These are phyloP conservation scores for Fusarium sp. DNA, from an alignment of 2,329 filamentous ascomycete genomes.

Conservation along the genomic window DNA sequence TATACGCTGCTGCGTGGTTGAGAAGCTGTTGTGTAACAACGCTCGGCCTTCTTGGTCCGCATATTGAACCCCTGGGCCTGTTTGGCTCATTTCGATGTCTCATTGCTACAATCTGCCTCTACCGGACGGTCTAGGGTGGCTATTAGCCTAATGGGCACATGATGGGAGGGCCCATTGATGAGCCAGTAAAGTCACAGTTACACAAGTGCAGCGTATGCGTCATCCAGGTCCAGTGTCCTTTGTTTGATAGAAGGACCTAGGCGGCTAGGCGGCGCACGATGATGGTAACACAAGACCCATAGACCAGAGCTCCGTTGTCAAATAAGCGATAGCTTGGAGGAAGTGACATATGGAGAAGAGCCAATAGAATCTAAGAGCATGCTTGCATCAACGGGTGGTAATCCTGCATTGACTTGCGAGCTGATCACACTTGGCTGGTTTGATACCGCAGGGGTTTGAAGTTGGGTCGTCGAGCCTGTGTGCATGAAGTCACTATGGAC, in stretches of 20 bases:
- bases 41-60: conserved; percentile 10
- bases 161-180: conserved; percentile 8
- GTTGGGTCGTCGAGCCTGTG: background rate
- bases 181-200: conserved; percentile 14
- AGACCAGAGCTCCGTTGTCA: background rate
- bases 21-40: conserved; percentile 24
- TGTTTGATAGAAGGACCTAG: background rate
- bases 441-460: background rate
- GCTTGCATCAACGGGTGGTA: conserved; percentile 5
- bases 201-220: conserved; percentile 23
- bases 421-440: conserved; percentile 1
- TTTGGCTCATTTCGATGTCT: conserved; percentile 3
- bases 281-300: conserved; percentile 11
- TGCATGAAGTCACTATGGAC: background rate
- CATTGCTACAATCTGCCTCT: conserved; percentile 1
- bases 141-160: background rate
- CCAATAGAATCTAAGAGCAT: background rate
- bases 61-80: background rate
- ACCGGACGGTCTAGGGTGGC: background rate
- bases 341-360: background rate
- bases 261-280: conserved; percentile 14
- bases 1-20: conserved; percentile 3
- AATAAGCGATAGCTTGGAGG: background rate
- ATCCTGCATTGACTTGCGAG: background rate
- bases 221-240: background rate